Evolutionary conservation across 148 eudicot genomes (phyloP).

Genomic region (Vaccinium corymbosum): DNA sequence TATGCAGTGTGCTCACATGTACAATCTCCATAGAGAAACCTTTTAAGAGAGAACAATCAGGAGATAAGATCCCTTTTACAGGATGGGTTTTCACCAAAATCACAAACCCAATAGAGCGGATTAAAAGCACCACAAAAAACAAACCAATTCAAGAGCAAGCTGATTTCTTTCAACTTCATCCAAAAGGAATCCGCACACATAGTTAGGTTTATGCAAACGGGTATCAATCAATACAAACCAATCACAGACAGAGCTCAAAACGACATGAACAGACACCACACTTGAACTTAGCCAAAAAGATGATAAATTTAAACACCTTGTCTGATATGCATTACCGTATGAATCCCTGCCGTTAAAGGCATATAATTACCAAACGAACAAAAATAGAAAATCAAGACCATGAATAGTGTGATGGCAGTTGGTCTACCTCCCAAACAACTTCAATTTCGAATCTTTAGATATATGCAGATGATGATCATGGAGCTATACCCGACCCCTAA

Average conservation of each 20-base stretch:
- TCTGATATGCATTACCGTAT: not conserved
- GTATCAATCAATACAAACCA: not conserved
- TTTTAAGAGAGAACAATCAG: not conserved
- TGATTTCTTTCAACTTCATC: not conserved
- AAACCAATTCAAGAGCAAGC: not conserved
- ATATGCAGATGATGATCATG: not conserved
- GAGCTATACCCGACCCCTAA: not conserved
- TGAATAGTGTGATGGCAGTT: not conserved
- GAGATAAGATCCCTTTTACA: not conserved
- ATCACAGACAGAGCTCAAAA: not conserved
- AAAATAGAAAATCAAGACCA: not conserved
- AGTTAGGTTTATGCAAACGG: not conserved
- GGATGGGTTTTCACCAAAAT: slow-evolving; percentile 8
- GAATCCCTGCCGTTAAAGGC: no score
- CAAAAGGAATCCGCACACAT: not conserved
- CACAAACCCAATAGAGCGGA: not conserved
- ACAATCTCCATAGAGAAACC: not conserved
- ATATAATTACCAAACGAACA: not conserved
- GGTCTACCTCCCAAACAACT: not conserved
- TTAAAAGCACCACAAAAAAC: not conserved
- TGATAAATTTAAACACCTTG: no score
- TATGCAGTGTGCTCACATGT: not conserved
- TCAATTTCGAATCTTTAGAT: not conserved
- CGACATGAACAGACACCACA: not conserved
- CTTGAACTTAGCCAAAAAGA: not conserved